Conservation (phyloP, 306 rosid genomes). For the Lathyrus sativus region DNA sequence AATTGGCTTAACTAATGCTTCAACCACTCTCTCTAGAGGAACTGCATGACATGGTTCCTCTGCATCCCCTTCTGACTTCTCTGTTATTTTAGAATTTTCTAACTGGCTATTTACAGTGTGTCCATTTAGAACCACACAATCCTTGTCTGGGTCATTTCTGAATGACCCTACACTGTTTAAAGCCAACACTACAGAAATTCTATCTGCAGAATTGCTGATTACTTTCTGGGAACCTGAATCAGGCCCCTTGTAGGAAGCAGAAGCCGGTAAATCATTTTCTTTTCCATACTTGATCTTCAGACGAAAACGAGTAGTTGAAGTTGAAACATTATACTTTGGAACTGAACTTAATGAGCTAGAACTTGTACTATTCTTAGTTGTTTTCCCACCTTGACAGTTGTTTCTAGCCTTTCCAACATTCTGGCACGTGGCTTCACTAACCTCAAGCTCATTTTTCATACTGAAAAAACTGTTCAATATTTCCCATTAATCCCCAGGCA, state of each 20-base stretch:
- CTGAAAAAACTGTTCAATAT: slow-evolving; percentile 57
- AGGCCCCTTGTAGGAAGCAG: slow-evolving; percentile 43
- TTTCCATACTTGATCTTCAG: slow-evolving; percentile 85
- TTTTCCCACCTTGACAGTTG: slow-evolving; percentile 49
- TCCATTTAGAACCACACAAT: slow-evolving; percentile 49
- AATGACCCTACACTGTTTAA: slow-evolving; percentile 42
- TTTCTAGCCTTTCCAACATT: slow-evolving; percentile 55
- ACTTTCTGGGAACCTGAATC: slow-evolving; percentile 47
- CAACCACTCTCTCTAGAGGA: slow-evolving; percentile 49
- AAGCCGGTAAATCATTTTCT: slow-evolving; percentile 47
- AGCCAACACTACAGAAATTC: slow-evolving; percentile 41
- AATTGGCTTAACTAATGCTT: slow-evolving; percentile 52
- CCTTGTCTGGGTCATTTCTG: slow-evolving; percentile 45
- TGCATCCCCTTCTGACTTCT: slow-evolving; percentile 50
- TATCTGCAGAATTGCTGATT: slow-evolving; percentile 42
- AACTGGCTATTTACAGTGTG: slow-evolving; percentile 52
- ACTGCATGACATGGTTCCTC: slow-evolving; percentile 44
- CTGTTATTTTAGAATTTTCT: slow-evolving; percentile 43
- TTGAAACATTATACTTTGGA: slow-evolving; percentile 46
- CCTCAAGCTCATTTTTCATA: slow-evolving; percentile 51
- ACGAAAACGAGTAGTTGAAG: slow-evolving; percentile 61
- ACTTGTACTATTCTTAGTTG: slow-evolving; percentile 49
- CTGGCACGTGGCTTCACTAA: slow-evolving; percentile 50
- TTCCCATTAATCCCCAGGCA: slow-evolving; percentile 77
- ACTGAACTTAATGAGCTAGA: slow-evolving; percentile 51